Evolutionary conservation across 2,329 filamentous ascomycete genomes (phyloP).

Genomic region (Penicillium fuscoglaucum): DNA sequence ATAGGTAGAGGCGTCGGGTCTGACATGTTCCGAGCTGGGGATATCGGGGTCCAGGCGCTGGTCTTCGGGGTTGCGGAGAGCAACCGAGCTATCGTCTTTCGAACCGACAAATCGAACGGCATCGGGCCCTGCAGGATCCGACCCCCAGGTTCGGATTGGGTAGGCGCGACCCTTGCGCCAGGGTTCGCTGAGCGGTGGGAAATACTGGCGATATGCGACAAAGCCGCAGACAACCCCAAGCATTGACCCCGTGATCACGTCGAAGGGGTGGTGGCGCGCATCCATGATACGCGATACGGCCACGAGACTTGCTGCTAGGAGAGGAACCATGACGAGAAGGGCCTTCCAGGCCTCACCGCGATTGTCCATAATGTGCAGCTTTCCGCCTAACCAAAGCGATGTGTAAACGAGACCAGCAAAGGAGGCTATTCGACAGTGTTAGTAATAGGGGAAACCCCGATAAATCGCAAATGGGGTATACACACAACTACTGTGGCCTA

Average conservation of each 20-base stretch:
- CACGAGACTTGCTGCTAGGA: conserved; percentile 56
- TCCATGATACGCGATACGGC: conserved; percentile 62
- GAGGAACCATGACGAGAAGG: conserved; percentile 55
- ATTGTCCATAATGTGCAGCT: conserved; percentile 60
- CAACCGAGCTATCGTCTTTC: conserved; percentile 23
- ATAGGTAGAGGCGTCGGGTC: conserved; percentile 21
- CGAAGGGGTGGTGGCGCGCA: conserved; percentile 61
- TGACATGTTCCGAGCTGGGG: conserved; percentile 1
- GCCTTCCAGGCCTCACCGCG: conserved; percentile 62
- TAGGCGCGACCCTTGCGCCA: conserved; percentile 61
- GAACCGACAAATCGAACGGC: conserved; percentile 5
- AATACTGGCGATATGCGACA: conserved; percentile 60
- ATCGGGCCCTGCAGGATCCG: conserved; percentile 38
- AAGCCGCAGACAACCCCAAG: conserved; percentile 56
- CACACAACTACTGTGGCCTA: conserved; percentile 54
- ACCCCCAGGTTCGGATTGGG: conserved; percentile 60
- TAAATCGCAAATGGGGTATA: background rate
- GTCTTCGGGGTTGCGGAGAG: conserved; percentile 36
- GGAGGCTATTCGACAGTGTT: conserved; percentile 44
- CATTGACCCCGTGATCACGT: conserved; percentile 57
- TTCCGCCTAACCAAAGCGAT: conserved; percentile 60
- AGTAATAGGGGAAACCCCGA: conserved; percentile 11
- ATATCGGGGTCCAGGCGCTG: conserved; percentile 23
- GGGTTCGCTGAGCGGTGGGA: conserved; percentile 56
- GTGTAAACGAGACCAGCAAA: conserved; percentile 61